Conservation (phyloP, 345 rosid species). For the Conringia planisiliqua region DNA sequence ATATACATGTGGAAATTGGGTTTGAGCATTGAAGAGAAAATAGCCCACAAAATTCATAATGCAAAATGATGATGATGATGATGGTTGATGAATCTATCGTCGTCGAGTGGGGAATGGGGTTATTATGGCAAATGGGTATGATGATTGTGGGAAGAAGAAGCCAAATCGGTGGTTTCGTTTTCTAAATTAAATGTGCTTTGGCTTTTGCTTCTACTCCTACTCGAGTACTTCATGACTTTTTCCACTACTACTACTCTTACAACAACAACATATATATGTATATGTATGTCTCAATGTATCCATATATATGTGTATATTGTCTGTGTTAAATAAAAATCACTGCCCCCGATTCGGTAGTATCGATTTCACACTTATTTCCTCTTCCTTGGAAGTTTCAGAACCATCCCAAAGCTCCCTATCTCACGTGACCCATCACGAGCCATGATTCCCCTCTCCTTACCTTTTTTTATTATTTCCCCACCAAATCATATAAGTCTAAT, state of each 20-base stretch:
- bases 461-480: background rate
- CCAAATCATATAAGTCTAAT: background rate
- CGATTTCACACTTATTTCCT: slow-evolving; percentile 28
- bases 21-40: slow-evolving; percentile 20
- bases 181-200: slow-evolving; percentile 38
- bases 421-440: slow-evolving; percentile 33
- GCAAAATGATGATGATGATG: slow-evolving; percentile 25
- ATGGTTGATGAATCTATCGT: slow-evolving; percentile 25
- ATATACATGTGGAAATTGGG: slow-evolving; percentile 25
- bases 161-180: slow-evolving; percentile 41
- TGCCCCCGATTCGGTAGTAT: slow-evolving; percentile 30
- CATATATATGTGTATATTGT: background rate
- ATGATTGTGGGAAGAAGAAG: slow-evolving; percentile 35
- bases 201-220: slow-evolving; percentile 35
- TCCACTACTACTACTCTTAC: slow-evolving; percentile 25
- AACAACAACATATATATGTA: background rate
- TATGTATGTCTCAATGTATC: background rate
- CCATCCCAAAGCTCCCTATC: slow-evolving; percentile 14
- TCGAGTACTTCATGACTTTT: slow-evolving; percentile 36
- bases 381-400: slow-evolving; percentile 14
- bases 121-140: slow-evolving; percentile 38
- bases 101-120: slow-evolving; percentile 34
- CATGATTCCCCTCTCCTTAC: slow-evolving; percentile 12
- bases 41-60: slow-evolving; percentile 28
- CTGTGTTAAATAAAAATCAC: slow-evolving; percentile 20